Conservation (phyloP, 768 basidiomycete genomes). For the Lactarius hatsudake region DNA sequence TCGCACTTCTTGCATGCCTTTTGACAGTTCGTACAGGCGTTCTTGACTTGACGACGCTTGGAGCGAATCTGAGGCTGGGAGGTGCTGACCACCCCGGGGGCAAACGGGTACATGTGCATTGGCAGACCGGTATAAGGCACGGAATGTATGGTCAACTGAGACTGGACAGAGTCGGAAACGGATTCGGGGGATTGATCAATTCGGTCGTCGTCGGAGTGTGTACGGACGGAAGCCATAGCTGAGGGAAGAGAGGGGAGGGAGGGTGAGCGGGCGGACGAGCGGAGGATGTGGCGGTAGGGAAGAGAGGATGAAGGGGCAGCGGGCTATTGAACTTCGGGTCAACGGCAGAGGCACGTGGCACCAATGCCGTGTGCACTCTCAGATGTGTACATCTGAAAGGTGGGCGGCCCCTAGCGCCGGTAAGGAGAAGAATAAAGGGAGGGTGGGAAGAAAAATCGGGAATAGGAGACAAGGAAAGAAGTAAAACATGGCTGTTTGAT, state of each 20-base stretch:
- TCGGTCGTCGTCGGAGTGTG: slow-evolving; percentile 38
- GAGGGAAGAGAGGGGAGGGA: slow-evolving; percentile 3
- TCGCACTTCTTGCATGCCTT: slow-evolving; percentile 93
- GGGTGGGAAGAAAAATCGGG: not conserved
- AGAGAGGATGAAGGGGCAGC: slow-evolving; percentile 25
- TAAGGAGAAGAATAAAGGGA: slow-evolving; percentile 1
- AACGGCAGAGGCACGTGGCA: slow-evolving; percentile 24
- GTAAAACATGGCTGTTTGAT: not conserved
- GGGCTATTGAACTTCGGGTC: slow-evolving; percentile 22
- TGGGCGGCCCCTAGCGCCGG: slow-evolving; percentile 22
- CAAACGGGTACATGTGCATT: slow-evolving; percentile 72
- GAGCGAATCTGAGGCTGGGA: slow-evolving; percentile 55
- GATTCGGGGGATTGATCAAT: slow-evolving; percentile 33
- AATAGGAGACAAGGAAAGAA: not conserved
- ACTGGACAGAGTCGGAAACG: slow-evolving; percentile 37
- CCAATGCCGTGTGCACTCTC: slow-evolving; percentile 15
- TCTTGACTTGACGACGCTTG: slow-evolving; percentile 87
- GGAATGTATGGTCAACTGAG: slow-evolving; percentile 52
- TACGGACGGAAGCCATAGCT: slow-evolving; percentile 27
- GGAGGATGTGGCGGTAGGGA: slow-evolving; percentile 26
- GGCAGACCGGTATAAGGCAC: slow-evolving; percentile 51
- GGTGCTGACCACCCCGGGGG: slow-evolving; percentile 44
- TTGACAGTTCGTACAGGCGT: slow-evolving; percentile 87
- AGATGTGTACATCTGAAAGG: not conserved
- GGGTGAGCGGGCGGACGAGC: slow-evolving; percentile 16